Evolutionary conservation across 208 protist species (phyloP).

Genomic region (Trypanosoma avium): DNA sequence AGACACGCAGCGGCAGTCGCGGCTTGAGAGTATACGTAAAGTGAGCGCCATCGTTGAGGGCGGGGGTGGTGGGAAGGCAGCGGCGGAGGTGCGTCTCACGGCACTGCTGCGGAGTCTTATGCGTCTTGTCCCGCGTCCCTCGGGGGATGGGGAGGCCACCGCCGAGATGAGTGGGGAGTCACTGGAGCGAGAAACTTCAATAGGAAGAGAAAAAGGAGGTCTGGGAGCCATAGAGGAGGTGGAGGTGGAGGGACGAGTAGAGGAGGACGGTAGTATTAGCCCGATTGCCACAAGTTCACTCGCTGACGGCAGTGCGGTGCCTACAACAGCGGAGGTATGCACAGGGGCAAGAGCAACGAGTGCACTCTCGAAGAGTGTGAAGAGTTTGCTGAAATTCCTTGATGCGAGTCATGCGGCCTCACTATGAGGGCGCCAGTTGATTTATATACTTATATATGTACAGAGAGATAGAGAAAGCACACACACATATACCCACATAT

Average conservation of each 20-base stretch:
- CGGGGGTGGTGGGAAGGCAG: background rate
- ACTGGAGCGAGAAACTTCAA: no score
- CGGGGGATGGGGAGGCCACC: background rate
- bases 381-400: slow-evolving; percentile 20
- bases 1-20: background rate
- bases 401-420: background rate
- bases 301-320: background rate
- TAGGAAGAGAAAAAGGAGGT: no score
- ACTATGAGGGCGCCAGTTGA: background rate
- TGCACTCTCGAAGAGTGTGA: slow-evolving; percentile 3
- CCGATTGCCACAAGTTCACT: background rate
- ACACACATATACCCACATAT: no score
- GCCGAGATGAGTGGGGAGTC: background rate
- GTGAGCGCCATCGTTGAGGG: background rate
- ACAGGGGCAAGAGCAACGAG: background rate
- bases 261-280: no score
- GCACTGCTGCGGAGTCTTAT: slow-evolving; percentile 11
- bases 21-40: background rate
- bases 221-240: no score
- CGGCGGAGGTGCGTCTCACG: slow-evolving; percentile 10
- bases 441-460: no score
- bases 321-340: no score
- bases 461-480: no score
- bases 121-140: background rate
- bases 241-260: no score